Percentiles rank a stretch among this genome's conserved stretches.
Conservation (phyloP, 2,329 filamentous ascomycete genomes). For the Epichloe brachyelytri region DNA sequence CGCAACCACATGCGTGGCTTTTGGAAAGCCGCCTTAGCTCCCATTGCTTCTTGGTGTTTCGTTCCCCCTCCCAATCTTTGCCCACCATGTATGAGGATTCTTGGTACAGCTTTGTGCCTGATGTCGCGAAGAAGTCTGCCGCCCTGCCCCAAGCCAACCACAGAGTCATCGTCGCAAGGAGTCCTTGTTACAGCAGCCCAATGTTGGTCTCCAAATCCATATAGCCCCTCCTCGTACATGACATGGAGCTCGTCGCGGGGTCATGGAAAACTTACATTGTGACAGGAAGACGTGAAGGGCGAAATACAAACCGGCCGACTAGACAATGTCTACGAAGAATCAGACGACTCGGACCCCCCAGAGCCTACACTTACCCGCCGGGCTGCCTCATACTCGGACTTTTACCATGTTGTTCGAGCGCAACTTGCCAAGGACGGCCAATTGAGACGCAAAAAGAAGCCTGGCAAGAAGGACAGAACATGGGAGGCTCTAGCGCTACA, state of each 20-base stretch:
- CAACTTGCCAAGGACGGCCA: constrained; percentile 39
- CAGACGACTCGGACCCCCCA: constrained; percentile 43
- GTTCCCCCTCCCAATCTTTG: background rate
- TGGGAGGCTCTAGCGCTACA: constrained; percentile 35
- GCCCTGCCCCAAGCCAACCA: constrained; percentile 28
- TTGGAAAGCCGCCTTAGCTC: constrained; percentile 8
- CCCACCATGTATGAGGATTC: constrained; percentile 65
- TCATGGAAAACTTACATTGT: constrained; percentile 12
- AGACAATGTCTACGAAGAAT: constrained; percentile 44
- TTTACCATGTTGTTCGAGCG: constrained; percentile 50
- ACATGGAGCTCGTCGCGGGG: background rate
- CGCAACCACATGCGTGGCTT: constrained; percentile 12
- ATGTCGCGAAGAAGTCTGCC: constrained; percentile 38
- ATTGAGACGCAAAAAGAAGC: constrained; percentile 24
- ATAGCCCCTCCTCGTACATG: constrained; percentile 1
- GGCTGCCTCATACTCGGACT: constrained; percentile 64
- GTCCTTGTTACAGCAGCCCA: constrained; percentile 55
- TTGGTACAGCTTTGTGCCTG: constrained; percentile 68
- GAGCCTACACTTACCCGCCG: constrained; percentile 51
- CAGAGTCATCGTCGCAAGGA: constrained; percentile 51
- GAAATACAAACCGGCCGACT: constrained; percentile 41
- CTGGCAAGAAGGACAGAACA: constrained; percentile 26
- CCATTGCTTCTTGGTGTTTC: background rate
- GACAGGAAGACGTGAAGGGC: constrained; percentile 40
- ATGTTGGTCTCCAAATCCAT: constrained; percentile 31